Conservation (phyloP, 768 basidiomycete species). For the Coprinopsis marcescibilis region DNA sequence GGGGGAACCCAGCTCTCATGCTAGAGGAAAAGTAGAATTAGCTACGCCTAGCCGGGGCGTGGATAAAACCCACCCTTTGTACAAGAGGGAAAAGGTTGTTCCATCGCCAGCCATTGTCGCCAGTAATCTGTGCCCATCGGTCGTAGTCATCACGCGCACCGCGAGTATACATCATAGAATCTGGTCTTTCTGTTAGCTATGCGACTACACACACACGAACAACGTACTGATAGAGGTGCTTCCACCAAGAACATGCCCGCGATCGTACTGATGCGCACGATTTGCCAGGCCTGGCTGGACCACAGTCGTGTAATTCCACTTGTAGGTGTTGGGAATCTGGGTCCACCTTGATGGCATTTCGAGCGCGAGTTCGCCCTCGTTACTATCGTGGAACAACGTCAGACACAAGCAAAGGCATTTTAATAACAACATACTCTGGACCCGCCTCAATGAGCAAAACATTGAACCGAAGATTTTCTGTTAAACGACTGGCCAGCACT, state of each 20-base stretch:
- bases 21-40: too few species aligned
- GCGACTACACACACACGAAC: not conserved
- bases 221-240: slow-evolving; percentile 4
- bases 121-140: slow-evolving; percentile 24
- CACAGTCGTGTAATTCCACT: slow-evolving; percentile 6
- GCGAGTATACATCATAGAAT: slow-evolving; percentile 27
- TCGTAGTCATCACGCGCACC: slow-evolving; percentile 29
- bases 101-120: slow-evolving; percentile 29
- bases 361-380: slow-evolving; percentile 15
- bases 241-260: slow-evolving; percentile 8
- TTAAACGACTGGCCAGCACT: slow-evolving; percentile 38
- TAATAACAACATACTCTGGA: slow-evolving; percentile 14
- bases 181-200: slow-evolving; percentile 4
- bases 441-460: slow-evolving; percentile 40
- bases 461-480: slow-evolving; percentile 27
- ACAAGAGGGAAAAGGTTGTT: slow-evolving; percentile 23
- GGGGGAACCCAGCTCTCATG: slow-evolving; percentile 32
- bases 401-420: not conserved
- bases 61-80: slow-evolving; percentile 16
- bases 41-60: too few species aligned
- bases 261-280: not conserved
- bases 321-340: not conserved
- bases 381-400: slow-evolving; percentile 11
- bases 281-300: not conserved
- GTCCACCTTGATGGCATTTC: slow-evolving; percentile 14